phyloP scores from a whole-genome alignment of 768 basidiomycete genomes.

The Gymnopilus junonius region DNA sequence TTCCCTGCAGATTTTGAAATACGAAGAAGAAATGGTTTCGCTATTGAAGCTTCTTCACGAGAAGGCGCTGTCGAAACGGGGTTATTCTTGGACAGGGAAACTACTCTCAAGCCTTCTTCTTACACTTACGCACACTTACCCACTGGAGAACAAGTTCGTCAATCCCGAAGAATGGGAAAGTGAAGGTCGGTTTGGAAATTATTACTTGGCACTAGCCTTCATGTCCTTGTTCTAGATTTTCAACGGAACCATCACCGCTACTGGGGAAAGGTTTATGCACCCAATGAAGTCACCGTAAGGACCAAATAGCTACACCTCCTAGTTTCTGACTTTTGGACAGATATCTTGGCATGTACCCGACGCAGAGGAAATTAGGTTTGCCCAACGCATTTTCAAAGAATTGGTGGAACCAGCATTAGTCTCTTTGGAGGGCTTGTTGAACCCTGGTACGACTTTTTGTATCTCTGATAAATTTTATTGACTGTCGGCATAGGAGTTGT shows the following conservation, averaged over 20 bases:
- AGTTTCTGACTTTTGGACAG: constrained; percentile 35
- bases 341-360: constrained; percentile 81
- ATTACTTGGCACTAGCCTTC: not conserved
- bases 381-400: constrained; percentile 68
- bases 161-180: constrained; percentile 79
- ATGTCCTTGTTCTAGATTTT: constrained; percentile 53
- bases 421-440: constrained; percentile 59
- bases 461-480: constrained; percentile 4
- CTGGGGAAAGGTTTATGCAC: constrained; percentile 81
- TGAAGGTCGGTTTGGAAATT: constrained; percentile 49
- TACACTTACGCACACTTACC: constrained; percentile 81
- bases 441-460: constrained; percentile 42
- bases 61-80: constrained; percentile 78
- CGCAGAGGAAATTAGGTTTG: constrained; percentile 73
- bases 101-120: constrained; percentile 72
- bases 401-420: constrained; percentile 67
- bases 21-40: constrained; percentile 63
- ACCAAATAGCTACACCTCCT: not conserved
- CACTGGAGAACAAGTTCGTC: constrained; percentile 79
- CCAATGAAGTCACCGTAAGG: constrained; percentile 70
- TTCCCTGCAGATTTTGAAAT: constrained; percentile 57
- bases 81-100: constrained; percentile 82
- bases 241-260: constrained; percentile 66
- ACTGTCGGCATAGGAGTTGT: constrained; percentile 37
- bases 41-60: constrained; percentile 68